phyloP scores from a whole-genome alignment of 495 filamentous ascomycete genomes.

The Emericellopsis terricola region DNA sequence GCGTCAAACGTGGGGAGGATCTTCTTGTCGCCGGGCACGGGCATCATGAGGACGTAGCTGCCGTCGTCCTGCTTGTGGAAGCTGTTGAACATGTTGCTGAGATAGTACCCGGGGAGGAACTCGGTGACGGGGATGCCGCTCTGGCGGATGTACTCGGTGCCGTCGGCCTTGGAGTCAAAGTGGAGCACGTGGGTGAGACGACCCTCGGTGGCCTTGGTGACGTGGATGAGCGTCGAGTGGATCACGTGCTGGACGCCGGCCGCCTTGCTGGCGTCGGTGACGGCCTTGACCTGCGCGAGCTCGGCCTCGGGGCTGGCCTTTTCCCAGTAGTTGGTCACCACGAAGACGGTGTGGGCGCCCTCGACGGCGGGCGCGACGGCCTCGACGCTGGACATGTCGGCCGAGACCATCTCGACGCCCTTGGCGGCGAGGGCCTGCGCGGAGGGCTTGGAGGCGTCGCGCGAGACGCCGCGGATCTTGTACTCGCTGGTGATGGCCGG shows the following conservation, averaged over 20 bases:
- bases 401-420: slow-evolving; percentile 23
- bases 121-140: slow-evolving; percentile 32
- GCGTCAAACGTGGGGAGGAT: slow-evolving; percentile 35
- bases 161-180: slow-evolving; percentile 42
- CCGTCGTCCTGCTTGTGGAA: slow-evolving; percentile 11
- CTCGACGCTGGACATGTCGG: slow-evolving; percentile 14
- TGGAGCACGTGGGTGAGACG: slow-evolving; percentile 33
- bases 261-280: slow-evolving; percentile 27
- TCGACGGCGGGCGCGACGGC: slow-evolving; percentile 25
- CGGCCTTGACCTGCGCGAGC: slow-evolving; percentile 20
- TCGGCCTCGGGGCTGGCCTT: slow-evolving; percentile 15
- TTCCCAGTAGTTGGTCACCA: slow-evolving; percentile 23
- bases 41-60: slow-evolving; percentile 23
- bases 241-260: slow-evolving; percentile 29
- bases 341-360: slow-evolving; percentile 29
- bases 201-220: slow-evolving; percentile 24
- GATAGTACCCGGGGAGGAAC: slow-evolving; percentile 40
- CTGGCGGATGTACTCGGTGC: slow-evolving; percentile 37
- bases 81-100: slow-evolving; percentile 27
- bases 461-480: slow-evolving; percentile 36
- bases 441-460: slow-evolving; percentile 23
- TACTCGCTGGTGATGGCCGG: slow-evolving; percentile 27
- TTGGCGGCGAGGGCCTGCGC: slow-evolving; percentile 18
- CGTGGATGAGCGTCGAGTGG: slow-evolving; percentile 19
- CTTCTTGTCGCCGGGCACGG: slow-evolving; percentile 16